phyloP scores from a whole-genome alignment of 495 filamentous ascomycete genomes.

The Talaromyces stipitatus region DNA sequence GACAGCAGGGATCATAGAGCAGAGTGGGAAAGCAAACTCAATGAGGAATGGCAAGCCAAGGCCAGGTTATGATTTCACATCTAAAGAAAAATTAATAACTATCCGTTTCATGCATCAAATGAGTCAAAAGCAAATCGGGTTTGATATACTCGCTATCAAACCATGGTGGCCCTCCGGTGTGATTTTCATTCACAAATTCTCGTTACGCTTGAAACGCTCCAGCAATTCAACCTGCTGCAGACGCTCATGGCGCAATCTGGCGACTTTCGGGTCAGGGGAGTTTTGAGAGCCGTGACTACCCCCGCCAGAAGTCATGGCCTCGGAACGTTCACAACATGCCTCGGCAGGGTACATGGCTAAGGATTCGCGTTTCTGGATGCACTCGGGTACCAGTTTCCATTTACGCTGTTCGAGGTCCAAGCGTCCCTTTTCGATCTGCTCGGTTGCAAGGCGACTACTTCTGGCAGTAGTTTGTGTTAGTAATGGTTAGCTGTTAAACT shows the following conservation, averaged over 20 bases:
- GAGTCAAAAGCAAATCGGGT: background rate
- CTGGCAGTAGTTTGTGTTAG: slow-evolving; percentile 6
- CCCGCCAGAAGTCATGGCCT: background rate
- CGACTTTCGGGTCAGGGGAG: background rate
- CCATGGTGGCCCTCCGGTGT: too few relatives aligned
- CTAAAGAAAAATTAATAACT: background rate
- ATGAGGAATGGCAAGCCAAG: slow-evolving; percentile 27
- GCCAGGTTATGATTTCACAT: slow-evolving; percentile 36
- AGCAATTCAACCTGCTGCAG: background rate
- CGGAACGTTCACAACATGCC: slow-evolving; percentile 10
- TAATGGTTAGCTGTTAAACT: background rate
- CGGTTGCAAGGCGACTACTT: slow-evolving; percentile 5
- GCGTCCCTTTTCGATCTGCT: slow-evolving; percentile 6
- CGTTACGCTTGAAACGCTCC: background rate
- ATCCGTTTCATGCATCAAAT: background rate
- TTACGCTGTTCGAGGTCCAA: slow-evolving; percentile 5
- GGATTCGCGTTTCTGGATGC: slow-evolving; percentile 6
- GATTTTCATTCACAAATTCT: background rate
- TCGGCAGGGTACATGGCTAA: slow-evolving; percentile 8
- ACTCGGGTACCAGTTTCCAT: slow-evolving; percentile 6
- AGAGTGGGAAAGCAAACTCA: slow-evolving; percentile 34
- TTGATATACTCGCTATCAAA: too few relatives aligned
- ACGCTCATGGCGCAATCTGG: background rate
- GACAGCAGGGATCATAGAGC: slow-evolving; percentile 36
- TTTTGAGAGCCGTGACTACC: background rate